Conservation (phyloP, 768 basidiomycete genomes). For the Boletus fagicola region DNA sequence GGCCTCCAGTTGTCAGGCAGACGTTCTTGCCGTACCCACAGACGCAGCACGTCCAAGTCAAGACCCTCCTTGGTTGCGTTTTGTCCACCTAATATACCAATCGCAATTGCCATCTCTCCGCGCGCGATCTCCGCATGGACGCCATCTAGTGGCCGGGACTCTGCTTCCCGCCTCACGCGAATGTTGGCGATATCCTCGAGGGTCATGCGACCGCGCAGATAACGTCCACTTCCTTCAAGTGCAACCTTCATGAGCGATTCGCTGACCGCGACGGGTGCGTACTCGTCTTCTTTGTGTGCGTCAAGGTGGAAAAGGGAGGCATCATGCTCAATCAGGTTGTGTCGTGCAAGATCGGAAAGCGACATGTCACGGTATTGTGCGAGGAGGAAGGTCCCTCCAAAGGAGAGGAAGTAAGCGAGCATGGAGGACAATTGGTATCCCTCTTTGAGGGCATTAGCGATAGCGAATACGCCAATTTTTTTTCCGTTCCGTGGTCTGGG, state of each 20-base stretch:
- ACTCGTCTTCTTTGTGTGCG: conserved; percentile 41
- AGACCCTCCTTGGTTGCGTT: conserved; percentile 40
- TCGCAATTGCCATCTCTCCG: conserved; percentile 65
- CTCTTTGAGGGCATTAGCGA: conserved; percentile 42
- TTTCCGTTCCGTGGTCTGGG: conserved; percentile 55
- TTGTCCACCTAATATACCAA: conserved; percentile 46
- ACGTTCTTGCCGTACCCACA: conserved; percentile 52
- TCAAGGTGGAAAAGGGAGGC: conserved; percentile 55
- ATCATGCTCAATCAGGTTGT: conserved; percentile 55
- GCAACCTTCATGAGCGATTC: conserved; percentile 39
- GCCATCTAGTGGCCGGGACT: conserved; percentile 40
- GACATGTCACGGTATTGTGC: conserved; percentile 35
- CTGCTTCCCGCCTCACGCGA: conserved; percentile 50
- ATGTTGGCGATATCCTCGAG: conserved; percentile 44
- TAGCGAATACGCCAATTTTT: conserved; percentile 41
- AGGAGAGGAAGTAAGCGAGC: conserved; percentile 48
- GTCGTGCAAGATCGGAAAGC: conserved; percentile 44
- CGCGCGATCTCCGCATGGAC: conserved; percentile 61
- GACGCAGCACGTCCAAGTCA: conserved; percentile 43
- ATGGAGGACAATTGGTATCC: conserved; percentile 52
- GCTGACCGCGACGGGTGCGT: conserved; percentile 44
- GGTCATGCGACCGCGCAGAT: conserved; percentile 30
- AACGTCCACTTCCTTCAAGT: conserved; percentile 32
- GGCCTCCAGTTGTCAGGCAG: conserved; percentile 43
- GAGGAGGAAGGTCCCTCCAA: conserved; percentile 46